phyloP scores from a whole-genome alignment of 345 rosid genomes.

The Rhizophora apiculata region DNA sequence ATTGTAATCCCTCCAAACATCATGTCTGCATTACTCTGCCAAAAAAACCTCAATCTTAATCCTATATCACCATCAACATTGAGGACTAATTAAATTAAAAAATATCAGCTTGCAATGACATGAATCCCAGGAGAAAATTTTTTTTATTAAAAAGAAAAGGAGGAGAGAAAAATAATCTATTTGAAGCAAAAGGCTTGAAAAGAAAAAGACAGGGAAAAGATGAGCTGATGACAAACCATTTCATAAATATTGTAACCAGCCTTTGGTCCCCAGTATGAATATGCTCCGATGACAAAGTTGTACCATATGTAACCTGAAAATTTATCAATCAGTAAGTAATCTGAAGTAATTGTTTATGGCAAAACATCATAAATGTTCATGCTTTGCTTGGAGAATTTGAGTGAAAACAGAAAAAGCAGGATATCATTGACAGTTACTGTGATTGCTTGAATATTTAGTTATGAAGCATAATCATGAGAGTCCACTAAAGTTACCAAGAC shows the following conservation, averaged over 20 bases:
- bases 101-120: background rate
- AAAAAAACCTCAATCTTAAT: constrained; percentile 8
- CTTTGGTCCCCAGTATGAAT: constrained; percentile 95
- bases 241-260: constrained; percentile 81
- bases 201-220: background rate
- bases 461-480: background rate
- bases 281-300: constrained; percentile 87
- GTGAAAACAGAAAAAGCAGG: background rate
- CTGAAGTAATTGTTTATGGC: constrained; percentile 2
- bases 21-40: constrained; percentile 73
- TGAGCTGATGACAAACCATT: constrained; percentile 42
- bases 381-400: background rate
- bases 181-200: background rate
- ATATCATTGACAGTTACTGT: background rate
- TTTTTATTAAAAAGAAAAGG: background rate
- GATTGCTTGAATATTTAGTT: background rate
- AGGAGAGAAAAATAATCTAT: constrained; percentile 4
- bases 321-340: background rate
- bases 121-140: background rate
- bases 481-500: background rate
- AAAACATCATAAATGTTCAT: background rate
- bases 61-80: constrained; percentile 5
- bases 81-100: background rate
- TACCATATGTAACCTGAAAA: constrained; percentile 71
- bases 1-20: constrained; percentile 84